Evolutionary conservation across 805 yeast species (phyloP).

Genomic region (Tetrapisispora fleetii): DNA sequence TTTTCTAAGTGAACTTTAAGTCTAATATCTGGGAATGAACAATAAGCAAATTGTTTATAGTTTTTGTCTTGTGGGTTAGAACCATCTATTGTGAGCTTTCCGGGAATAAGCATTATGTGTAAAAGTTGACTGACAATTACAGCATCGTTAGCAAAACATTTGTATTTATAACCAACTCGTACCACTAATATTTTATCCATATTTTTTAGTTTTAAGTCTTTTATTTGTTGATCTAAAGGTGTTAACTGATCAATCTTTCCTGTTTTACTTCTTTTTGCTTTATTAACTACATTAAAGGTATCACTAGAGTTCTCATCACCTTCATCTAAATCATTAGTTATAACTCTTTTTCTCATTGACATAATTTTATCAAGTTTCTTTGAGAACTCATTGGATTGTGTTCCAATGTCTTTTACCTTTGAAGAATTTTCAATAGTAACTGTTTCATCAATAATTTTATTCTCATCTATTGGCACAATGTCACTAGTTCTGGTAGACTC

Average conservation of each 20-base stretch:
- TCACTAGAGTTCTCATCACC: slow-evolving; percentile 4
- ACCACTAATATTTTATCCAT: slow-evolving; percentile 65
- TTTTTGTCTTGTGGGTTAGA: slow-evolving; percentile 40
- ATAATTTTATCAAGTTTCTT: slow-evolving; percentile 6
- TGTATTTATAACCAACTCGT: slow-evolving; percentile 88
- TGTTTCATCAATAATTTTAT: neutral
- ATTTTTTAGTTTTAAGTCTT: slow-evolving; percentile 51
- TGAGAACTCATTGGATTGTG: slow-evolving; percentile 3
- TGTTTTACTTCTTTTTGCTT: slow-evolving; percentile 1
- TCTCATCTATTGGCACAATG: neutral
- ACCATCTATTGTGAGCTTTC: slow-evolving; percentile 46
- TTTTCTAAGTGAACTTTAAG: slow-evolving; percentile 69
- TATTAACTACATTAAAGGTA: neutral
- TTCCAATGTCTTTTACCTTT: neutral
- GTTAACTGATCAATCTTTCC: slow-evolving; percentile 33
- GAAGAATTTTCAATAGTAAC: neutral
- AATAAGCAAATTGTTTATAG: slow-evolving; percentile 61
- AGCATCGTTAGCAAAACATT: slow-evolving; percentile 82
- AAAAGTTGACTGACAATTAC: slow-evolving; percentile 52
- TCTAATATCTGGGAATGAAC: slow-evolving; percentile 74
- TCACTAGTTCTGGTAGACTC: neutral
- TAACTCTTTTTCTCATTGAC: slow-evolving; percentile 3
- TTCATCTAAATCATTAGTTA: neutral
- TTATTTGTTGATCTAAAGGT: slow-evolving; percentile 73
- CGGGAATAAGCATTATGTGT: slow-evolving; percentile 64